Conservation (phyloP, 2,329 filamentous ascomycete species). For the Chrysosphaeria jannelii region DNA sequence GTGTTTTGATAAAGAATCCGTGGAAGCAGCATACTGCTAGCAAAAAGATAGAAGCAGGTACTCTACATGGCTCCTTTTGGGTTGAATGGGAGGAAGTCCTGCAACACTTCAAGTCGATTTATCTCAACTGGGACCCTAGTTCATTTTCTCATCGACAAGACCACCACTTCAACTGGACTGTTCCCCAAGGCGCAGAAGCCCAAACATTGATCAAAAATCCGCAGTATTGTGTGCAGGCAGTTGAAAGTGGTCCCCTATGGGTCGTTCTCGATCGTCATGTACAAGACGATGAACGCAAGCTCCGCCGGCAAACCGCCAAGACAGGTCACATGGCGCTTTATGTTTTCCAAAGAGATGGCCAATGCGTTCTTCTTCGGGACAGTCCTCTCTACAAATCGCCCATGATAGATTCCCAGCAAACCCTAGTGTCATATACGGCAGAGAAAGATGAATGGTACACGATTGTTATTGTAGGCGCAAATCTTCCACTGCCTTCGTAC, state of each 20-base stretch:
- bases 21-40: too few species aligned
- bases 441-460: slow-evolving; percentile 15
- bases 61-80: too few species aligned
- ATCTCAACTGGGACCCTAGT: slow-evolving; percentile 86
- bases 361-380: slow-evolving; percentile 44
- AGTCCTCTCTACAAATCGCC: slow-evolving; percentile 27
- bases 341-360: slow-evolving; percentile 36
- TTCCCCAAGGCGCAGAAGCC: slow-evolving; percentile 16
- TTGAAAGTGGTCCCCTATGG: slow-evolving; percentile 38
- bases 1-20: slow-evolving; percentile 76
- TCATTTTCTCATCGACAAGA: slow-evolving; percentile 62
- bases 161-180: slow-evolving; percentile 64
- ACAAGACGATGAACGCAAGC: slow-evolving; percentile 30
- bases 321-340: slow-evolving; percentile 65
- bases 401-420: slow-evolving; percentile 88
- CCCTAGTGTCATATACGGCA: slow-evolving; percentile 43
- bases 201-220: slow-evolving; percentile 32
- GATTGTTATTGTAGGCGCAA: slow-evolving; percentile 34
- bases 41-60: too few species aligned
- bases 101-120: slow-evolving; percentile 84
- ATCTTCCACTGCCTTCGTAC: slow-evolving; percentile 40
- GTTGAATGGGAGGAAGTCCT: slow-evolving; percentile 66
- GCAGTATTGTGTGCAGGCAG: slow-evolving; percentile 38
- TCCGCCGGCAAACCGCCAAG: slow-evolving; percentile 11
- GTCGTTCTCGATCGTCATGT: slow-evolving; percentile 70